A percentile compares a stretch with the other conserved stretches of the same genome.
These are phyloP conservation scores for Exophiala xenobiotica DNA, from an alignment of 2,329 filamentous ascomycete species.

Conservation along the genomic window DNA sequence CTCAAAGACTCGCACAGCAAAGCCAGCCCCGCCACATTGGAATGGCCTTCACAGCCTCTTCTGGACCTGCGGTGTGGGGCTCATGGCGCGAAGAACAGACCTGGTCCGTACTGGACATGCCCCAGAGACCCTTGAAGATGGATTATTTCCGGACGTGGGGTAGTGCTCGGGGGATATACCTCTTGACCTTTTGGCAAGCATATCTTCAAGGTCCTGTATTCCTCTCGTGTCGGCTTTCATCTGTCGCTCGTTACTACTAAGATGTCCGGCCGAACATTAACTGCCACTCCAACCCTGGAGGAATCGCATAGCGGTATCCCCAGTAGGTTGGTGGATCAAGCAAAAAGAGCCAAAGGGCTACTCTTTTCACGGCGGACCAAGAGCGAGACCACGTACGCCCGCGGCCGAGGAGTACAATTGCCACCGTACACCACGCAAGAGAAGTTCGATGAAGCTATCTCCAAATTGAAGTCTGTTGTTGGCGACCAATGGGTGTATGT, in stretches of 20 bases:
- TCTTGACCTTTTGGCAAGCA: neutral
- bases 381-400: neutral
- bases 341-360: constrained; percentile 9
- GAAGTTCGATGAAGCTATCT: constrained; percentile 9
- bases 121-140: neutral
- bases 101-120: too few relatives aligned
- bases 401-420: constrained; percentile 1
- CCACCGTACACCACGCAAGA: constrained; percentile 9
- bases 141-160: constrained; percentile 4
- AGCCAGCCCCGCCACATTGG: neutral
- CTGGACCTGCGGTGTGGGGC: neutral
- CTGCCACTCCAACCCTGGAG: constrained; percentile 6
- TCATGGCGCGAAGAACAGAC: too few relatives aligned
- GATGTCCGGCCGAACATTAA: neutral
- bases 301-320: constrained; percentile 10
- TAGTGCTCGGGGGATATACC: neutral
- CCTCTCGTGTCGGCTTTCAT: neutral
- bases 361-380: constrained; percentile 10
- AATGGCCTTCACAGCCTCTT: neutral
- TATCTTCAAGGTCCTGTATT: too few relatives aligned
- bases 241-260: neutral
- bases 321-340: constrained; percentile 7
- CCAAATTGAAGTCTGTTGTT: constrained; percentile 1
- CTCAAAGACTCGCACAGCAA: too few relatives aligned
- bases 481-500: constrained; percentile 9